Base-by-base conservation (phyloP, 495 filamentous ascomycete genomes). In the Niebla homalea region DNA sequence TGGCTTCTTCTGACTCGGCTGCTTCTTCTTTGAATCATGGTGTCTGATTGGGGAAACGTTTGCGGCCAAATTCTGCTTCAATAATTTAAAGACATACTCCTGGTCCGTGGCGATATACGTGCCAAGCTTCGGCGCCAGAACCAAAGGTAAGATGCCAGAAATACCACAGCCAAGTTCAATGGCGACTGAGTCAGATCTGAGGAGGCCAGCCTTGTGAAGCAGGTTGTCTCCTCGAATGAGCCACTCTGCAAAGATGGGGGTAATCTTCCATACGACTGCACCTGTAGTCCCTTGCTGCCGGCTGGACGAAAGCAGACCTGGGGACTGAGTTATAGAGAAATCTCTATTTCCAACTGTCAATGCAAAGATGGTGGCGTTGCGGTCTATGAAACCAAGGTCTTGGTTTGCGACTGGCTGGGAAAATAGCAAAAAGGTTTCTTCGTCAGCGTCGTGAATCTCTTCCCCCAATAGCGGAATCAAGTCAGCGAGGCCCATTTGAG, bases 191-290 rank as follows among this genome's bases (percentile, higher is more conserved):
- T 68, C 57, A 1, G 68, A 42, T 35, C 68, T 62, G 16, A 92
- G 70, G 38, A 83, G 48, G n/a, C 64, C 63, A 48, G 71, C 55
- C 2, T 63, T 59, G 68, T 81, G 84, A 38, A 96, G 75, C 0
- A 78, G 61, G 62, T 88, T 89, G 23, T 62, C 58, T n/a, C 70
- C 57, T 11, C 72, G 69, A 22, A 76, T 69, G 35, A 96, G 68
- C 88, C 89, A 98, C 60, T 80, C 71, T 12, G 92, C 85, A 61
- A 97, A 80, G 46, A 77, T 67, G 19, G 92, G 88, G 3, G 89
- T 94, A 59, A 94, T 84, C 69, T 86, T 92, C 92, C 92, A 98
- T 15, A 93, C 69, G 18, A 90, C 87, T 61, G 89, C 89, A 49
- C 92, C 92, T 4, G 92, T 98, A 1, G 92, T 98, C 1, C 92